These are phyloP conservation scores for Chondrostereum purpureum DNA, from an alignment of 1,284 basidiomycete genomes.

Conservation along the genomic window DNA sequence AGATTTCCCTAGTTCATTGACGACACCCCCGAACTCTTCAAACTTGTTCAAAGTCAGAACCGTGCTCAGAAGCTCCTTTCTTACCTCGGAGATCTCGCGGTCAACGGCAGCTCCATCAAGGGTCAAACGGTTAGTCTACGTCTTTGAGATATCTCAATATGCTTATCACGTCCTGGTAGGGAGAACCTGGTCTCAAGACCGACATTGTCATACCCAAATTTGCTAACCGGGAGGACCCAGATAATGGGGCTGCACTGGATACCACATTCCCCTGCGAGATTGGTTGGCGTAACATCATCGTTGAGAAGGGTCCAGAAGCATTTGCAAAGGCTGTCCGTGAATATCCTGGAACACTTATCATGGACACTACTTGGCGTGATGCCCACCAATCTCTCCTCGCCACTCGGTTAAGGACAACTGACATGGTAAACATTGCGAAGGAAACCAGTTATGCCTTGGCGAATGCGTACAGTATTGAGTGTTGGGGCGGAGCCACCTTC, in stretches of 20 bases:
- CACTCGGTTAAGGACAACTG: constrained; percentile 92
- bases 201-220: constrained; percentile 86
- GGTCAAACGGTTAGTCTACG: constrained; percentile 58
- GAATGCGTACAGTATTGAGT: constrained; percentile 96
- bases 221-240: constrained; percentile 70
- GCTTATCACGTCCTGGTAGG: constrained; percentile 29
- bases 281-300: constrained; percentile 99
- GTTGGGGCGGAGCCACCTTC: constrained; percentile 99
- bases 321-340: constrained; percentile 98
- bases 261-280: constrained; percentile 76
- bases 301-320: constrained; percentile 95
- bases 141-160: neutral
- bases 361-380: constrained; percentile 99
- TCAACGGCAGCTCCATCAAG: constrained; percentile 97
- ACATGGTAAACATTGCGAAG: constrained; percentile 98
- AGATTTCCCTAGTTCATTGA: constrained; percentile 78
- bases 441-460: constrained; percentile 93
- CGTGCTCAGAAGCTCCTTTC: constrained; percentile 96
- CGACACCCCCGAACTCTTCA: constrained; percentile 98
- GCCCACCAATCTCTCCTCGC: constrained; percentile 98
- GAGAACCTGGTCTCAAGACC: constrained; percentile 91
- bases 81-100: constrained; percentile 96
- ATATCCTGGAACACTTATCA: constrained; percentile 92
- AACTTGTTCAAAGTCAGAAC: constrained; percentile 96
- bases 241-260: constrained; percentile 70